These are phyloP conservation scores for Auricularia sp. DNA, from an alignment of 768 basidiomycete species.

Conservation along the genomic window DNA sequence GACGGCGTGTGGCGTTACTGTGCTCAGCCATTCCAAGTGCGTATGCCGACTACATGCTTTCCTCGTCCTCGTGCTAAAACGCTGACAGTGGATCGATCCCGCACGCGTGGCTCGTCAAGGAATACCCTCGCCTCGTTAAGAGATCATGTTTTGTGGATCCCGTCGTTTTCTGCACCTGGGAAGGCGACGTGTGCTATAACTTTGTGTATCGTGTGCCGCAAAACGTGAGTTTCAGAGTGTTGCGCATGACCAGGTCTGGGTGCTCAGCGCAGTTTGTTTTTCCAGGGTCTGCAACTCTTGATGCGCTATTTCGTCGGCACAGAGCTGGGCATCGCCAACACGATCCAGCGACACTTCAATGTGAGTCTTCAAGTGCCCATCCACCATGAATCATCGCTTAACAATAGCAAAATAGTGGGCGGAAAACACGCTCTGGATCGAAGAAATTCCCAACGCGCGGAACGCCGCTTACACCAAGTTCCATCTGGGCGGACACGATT, in stretches of 20 bases:
- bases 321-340: constrained; percentile 81
- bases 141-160: constrained; percentile 90
- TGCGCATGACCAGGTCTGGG: too few species aligned
- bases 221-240: constrained; percentile 35
- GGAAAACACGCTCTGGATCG: constrained; percentile 80
- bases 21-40: constrained; percentile 86
- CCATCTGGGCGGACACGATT: constrained; percentile 74
- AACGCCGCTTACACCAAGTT: constrained; percentile 59
- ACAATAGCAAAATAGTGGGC: constrained; percentile 36
- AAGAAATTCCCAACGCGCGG: constrained; percentile 74
- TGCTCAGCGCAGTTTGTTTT: too few species aligned
- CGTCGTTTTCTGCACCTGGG: constrained; percentile 73
- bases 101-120: constrained; percentile 87
- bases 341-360: constrained; percentile 72
- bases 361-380: too few species aligned
- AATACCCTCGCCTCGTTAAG: constrained; percentile 51
- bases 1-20: constrained; percentile 48
- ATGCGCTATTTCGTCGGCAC: constrained; percentile 82
- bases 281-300: constrained; percentile 63
- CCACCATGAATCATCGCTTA: too few species aligned
- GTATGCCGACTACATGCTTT: background rate
- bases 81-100: constrained; percentile 57
- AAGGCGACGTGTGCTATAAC: constrained; percentile 89
- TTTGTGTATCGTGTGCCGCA: constrained; percentile 68
- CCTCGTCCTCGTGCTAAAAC: constrained; percentile 5